Conservation (phyloP, 176 grass and related monocot genomes). For the Ampelocalamus luodianensis region DNA sequence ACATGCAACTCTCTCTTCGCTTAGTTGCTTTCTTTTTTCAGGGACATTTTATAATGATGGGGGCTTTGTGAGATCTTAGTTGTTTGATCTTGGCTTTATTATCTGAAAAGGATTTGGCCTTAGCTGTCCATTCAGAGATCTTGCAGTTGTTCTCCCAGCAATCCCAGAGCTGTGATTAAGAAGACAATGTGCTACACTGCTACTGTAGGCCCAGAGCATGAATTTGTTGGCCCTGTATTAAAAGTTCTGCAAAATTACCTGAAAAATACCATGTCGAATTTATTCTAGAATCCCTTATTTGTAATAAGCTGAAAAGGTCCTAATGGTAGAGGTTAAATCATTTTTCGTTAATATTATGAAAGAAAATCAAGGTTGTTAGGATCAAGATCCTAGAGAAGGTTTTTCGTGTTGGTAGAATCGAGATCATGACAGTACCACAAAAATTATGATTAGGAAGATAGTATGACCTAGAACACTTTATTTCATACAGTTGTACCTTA, state of each 20-base stretch:
- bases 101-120: constrained; percentile 34
- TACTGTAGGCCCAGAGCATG: not conserved
- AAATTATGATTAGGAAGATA: not conserved
- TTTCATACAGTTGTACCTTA: not conserved
- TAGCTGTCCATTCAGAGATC: constrained; percentile 24
- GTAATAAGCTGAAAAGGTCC: not conserved
- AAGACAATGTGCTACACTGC: not conserved
- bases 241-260: not conserved
- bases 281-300: not conserved
- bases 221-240: not conserved
- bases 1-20: not conserved
- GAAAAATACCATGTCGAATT: not conserved
- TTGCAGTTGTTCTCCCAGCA: constrained; percentile 4
- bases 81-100: constrained; percentile 49
- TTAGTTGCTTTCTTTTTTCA: constrained; percentile 24
- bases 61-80: constrained; percentile 45
- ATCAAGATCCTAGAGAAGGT: not conserved
- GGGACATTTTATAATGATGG: constrained; percentile 31
- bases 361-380: not conserved
- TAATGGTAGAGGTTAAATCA: not conserved
- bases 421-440: not conserved
- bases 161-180: not conserved
- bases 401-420: not conserved
- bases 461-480: not conserved
- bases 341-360: not conserved